Conservation (phyloP, 1,284 basidiomycete species). For the Grifola frondosa region DNA sequence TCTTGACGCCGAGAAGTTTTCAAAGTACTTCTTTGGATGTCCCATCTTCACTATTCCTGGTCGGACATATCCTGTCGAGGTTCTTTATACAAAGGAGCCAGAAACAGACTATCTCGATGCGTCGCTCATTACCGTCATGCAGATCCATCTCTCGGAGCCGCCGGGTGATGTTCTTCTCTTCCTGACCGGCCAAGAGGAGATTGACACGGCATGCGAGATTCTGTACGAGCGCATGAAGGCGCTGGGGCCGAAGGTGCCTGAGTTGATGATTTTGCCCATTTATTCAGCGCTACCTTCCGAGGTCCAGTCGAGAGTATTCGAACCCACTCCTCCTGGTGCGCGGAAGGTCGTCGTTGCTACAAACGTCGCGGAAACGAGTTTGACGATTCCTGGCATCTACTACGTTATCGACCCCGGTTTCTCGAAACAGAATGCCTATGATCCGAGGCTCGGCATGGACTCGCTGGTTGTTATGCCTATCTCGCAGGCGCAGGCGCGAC, state of each 20-base stretch:
- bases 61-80: constrained; percentile 97
- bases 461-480: constrained; percentile 99
- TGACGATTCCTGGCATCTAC: constrained; percentile 98
- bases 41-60: constrained; percentile 99
- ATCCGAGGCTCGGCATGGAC: constrained; percentile 97
- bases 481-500: constrained; percentile 96
- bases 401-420: constrained; percentile 99
- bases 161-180: constrained; percentile 96
- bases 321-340: constrained; percentile 94
- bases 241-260: constrained; percentile 94
- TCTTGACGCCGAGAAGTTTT: constrained; percentile 99
- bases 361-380: constrained; percentile 97
- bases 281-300: constrained; percentile 98
- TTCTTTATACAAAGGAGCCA: constrained; percentile 97
- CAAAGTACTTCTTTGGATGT: constrained; percentile 97
- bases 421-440: constrained; percentile 98
- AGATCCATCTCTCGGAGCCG: constrained; percentile 98
- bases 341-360: constrained; percentile 98
- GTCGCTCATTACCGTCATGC: constrained; percentile 97
- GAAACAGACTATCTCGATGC: constrained; percentile 99
- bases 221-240: constrained; percentile 98
- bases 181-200: constrained; percentile 98
- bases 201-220: constrained; percentile 97
- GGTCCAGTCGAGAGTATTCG: constrained; percentile 97
- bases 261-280: constrained; percentile 94